Evolutionary conservation across 441 rosid species (phyloP).

Genomic region (Melastoma candidum): DNA sequence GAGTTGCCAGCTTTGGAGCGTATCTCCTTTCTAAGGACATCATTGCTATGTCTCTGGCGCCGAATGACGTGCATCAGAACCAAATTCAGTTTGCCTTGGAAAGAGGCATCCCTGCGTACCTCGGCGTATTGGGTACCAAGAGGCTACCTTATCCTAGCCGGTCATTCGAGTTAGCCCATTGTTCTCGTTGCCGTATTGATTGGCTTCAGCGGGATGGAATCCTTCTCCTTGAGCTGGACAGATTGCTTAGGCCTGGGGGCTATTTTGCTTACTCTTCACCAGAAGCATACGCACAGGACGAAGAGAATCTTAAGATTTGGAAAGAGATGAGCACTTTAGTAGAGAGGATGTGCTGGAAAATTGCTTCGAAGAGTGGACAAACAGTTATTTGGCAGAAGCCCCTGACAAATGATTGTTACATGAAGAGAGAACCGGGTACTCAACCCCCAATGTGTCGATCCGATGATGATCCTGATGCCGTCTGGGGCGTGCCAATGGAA

Average conservation of each 20-base stretch:
- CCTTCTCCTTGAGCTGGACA: conserved; percentile 96
- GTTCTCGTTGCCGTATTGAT: conserved; percentile 97
- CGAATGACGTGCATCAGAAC: conserved; percentile 98
- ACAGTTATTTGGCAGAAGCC: conserved; percentile 98
- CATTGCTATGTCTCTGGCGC: conserved; percentile 86
- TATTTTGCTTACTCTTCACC: conserved; percentile 99
- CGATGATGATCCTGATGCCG: conserved; percentile 85
- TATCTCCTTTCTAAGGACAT: conserved; percentile 84
- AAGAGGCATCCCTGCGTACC: conserved; percentile 98
- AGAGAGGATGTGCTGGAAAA: conserved; percentile 89
- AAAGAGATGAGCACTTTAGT: conserved; percentile 89
- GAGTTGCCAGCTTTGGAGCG: conserved; percentile 98
- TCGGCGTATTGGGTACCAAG: conserved; percentile 93
- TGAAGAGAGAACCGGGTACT: conserved; percentile 74
- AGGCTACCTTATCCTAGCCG: conserved; percentile 99
- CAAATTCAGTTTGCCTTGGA: conserved; percentile 98
- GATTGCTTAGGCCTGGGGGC: conserved; percentile 95
- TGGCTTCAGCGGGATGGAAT: conserved; percentile 99
- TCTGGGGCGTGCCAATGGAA: conserved; percentile 76
- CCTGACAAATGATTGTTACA: conserved; percentile 83
- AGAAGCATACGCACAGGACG: conserved; percentile 98
- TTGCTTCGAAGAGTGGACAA: conserved; percentile 86
- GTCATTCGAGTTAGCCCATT: conserved; percentile 95
- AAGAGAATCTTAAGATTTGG: conserved; percentile 90
- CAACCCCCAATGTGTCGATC: conserved; percentile 88